Conservation (phyloP, 176 grass and related monocot species). For the Aegilops speltoides region DNA sequence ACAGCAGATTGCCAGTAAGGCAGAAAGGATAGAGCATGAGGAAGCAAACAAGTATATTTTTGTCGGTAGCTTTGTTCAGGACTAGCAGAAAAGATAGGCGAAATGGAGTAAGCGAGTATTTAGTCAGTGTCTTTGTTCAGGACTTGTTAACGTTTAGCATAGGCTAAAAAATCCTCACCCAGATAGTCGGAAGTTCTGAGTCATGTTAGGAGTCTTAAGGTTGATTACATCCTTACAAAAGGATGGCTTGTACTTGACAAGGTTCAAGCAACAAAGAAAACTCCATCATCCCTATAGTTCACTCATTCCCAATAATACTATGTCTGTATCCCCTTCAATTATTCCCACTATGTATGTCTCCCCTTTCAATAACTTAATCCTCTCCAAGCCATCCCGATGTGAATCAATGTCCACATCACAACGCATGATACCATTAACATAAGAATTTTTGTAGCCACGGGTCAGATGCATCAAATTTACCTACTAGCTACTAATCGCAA, state of each 20-base stretch:
- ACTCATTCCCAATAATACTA: background rate
- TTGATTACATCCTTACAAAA: background rate
- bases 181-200: background rate
- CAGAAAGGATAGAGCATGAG: background rate
- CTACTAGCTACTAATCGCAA: background rate
- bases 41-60: background rate
- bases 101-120: background rate
- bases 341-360: too few relatives aligned
- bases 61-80: background rate
- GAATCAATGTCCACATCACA: background rate
- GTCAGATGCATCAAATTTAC: background rate
- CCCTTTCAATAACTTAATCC: background rate
- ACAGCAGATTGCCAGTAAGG: background rate
- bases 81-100: background rate
- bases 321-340: too few relatives aligned
- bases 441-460: background rate
- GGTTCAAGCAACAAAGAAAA: background rate
- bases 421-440: background rate
- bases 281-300: background rate
- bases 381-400: background rate
- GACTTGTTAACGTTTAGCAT: too few relatives aligned
- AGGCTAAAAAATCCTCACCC: background rate
- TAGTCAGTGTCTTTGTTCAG: background rate
- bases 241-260: background rate
- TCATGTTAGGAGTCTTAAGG: background rate